Evolutionary conservation across 2,329 filamentous ascomycete species (phyloP).

Genomic region (Alternaria solani): DNA sequence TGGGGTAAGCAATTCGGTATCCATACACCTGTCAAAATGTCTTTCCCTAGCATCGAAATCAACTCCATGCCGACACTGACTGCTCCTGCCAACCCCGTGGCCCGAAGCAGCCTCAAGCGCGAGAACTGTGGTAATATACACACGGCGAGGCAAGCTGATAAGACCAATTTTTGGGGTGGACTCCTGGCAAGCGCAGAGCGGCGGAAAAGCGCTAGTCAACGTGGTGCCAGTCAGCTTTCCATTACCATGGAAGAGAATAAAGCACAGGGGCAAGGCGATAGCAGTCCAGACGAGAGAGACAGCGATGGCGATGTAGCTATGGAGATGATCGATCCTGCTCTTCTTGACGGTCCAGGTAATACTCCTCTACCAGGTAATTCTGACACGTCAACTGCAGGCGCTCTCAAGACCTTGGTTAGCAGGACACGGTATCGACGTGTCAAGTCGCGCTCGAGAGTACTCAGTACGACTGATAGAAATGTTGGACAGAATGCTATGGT

Average conservation of each 20-base stretch:
- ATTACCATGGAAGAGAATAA: constrained; percentile 6
- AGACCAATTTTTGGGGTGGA: constrained; percentile 35
- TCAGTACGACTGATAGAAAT: not conserved
- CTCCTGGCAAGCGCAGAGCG: constrained; percentile 39
- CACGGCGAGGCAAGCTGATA: constrained; percentile 17
- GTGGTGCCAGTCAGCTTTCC: constrained; percentile 28
- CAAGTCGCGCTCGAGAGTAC: not conserved
- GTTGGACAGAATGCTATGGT: not conserved
- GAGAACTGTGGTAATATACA: constrained; percentile 18
- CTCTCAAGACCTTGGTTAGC: constrained; percentile 8
- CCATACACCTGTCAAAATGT: constrained; percentile 28
- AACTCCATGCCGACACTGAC: not conserved
- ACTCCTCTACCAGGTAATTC: not conserved
- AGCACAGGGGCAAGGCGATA: not conserved
- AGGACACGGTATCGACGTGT: constrained; percentile 11
- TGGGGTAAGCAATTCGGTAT: constrained; percentile 45
- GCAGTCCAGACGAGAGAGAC: not conserved
- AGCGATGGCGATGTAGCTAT: constrained; percentile 15
- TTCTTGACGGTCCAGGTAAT: not conserved
- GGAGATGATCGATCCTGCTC: not conserved
- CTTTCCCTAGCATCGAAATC: constrained; percentile 6
- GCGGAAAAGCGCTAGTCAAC: constrained; percentile 20
- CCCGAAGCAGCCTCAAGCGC: constrained; percentile 26
- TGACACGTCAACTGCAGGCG: not conserved
- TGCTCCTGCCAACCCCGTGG: constrained; percentile 5